Conservation (phyloP, 1,284 basidiomycete species). For the Ceratobasidium sp. region DNA sequence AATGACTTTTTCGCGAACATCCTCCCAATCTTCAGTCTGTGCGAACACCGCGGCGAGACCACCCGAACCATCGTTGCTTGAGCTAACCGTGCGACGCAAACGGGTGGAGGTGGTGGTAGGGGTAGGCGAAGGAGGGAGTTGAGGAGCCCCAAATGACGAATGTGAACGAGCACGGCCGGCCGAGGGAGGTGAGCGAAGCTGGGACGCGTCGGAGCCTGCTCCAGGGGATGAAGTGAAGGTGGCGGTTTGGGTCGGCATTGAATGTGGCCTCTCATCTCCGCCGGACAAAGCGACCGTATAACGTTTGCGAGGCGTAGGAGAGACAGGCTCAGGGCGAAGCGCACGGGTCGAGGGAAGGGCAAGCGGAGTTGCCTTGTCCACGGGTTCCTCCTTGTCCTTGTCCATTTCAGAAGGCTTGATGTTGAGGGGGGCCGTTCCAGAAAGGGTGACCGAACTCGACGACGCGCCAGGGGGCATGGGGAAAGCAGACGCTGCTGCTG, state of each 20-base stretch:
- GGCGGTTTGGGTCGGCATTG: slow-evolving; percentile 36
- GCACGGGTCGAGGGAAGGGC: slow-evolving; percentile 13
- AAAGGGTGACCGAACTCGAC: slow-evolving; percentile 26
- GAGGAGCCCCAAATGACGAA: slow-evolving; percentile 6
- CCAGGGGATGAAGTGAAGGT: slow-evolving; percentile 38
- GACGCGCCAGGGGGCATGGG: slow-evolving; percentile 37
- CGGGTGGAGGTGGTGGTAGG: neutral
- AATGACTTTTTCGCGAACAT: slow-evolving; percentile 31
- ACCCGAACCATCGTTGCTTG: slow-evolving; percentile 26
- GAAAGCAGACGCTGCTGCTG: slow-evolving; percentile 39
- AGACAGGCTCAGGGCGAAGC: slow-evolving; percentile 26
- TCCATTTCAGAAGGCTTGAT: slow-evolving; percentile 15
- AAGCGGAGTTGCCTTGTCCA: slow-evolving; percentile 10
- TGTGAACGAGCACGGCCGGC: slow-evolving; percentile 16
- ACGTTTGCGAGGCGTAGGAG: slow-evolving; percentile 64
- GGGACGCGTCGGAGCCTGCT: slow-evolving; percentile 45
- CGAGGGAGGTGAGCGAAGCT: slow-evolving; percentile 10
- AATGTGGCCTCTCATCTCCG: slow-evolving; percentile 53
- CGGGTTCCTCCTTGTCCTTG: slow-evolving; percentile 27
- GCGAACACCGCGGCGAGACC: slow-evolving; percentile 28
- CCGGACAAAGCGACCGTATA: slow-evolving; percentile 79
- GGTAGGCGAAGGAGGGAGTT: slow-evolving; percentile 18
- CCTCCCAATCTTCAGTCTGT: slow-evolving; percentile 37
- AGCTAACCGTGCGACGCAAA: slow-evolving; percentile 16
- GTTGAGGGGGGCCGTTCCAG: slow-evolving; percentile 22